phyloP scores from a whole-genome alignment of 2,329 filamentous ascomycete genomes.

The Orbilia ellipsospora region DNA sequence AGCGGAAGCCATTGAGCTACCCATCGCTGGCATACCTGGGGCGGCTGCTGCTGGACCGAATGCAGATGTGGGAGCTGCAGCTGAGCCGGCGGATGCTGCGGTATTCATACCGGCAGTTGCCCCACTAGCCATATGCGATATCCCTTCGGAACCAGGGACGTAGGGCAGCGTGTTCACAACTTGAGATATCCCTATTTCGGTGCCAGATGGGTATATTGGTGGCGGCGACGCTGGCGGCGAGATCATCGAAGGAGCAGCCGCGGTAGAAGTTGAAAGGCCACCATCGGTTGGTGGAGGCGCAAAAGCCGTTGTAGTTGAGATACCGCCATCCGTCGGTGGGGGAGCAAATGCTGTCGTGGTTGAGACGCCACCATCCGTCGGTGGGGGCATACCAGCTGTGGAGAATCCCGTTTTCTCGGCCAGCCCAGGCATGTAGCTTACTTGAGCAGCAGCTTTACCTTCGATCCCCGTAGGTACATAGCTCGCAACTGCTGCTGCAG shows the following conservation, averaged over 20 bases:
- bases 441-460: slow-evolving; percentile 28
- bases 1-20: neutral
- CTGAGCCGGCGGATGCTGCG: neutral
- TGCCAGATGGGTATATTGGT: too few species aligned
- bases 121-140: too few species aligned
- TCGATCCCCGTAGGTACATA: slow-evolving; percentile 34
- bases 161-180: neutral
- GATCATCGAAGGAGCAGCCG: neutral
- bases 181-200: too few species aligned
- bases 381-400: slow-evolving; percentile 5
- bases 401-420: slow-evolving; percentile 14
- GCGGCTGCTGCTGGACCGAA: neutral
- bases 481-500: slow-evolving; percentile 27
- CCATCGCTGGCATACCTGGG: neutral
- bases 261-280: slow-evolving; percentile 2
- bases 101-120: neutral
- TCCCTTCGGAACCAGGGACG: neutral
- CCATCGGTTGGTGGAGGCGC: too few species aligned
- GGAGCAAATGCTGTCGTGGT: neutral
- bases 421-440: too few species aligned
- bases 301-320: too few species aligned
- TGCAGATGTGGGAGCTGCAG: neutral
- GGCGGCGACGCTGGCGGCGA: too few species aligned
- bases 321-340: neutral
- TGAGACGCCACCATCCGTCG: neutral